Conservation (phyloP, 2,329 filamentous ascomycete species). For the Pestalotiopsis sp. region DNA sequence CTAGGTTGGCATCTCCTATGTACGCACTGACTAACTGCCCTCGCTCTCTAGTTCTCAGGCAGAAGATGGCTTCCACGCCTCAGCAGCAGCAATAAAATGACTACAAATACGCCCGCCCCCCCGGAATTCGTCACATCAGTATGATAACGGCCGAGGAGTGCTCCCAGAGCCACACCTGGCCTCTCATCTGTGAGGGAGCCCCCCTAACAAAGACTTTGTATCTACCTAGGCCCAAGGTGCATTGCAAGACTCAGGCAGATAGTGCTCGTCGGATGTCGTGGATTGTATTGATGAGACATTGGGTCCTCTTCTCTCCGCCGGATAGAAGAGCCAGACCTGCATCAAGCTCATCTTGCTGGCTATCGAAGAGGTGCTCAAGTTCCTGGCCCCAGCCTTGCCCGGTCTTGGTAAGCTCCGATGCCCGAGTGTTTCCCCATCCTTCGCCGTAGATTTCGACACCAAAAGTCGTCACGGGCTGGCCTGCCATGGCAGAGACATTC, state of each 20-base stretch:
- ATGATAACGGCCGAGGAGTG: neutral
- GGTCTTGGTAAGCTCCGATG: constrained; percentile 2
- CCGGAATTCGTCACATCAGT: neutral
- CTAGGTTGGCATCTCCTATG: neutral
- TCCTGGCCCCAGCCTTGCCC: constrained; percentile 25
- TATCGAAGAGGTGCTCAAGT: constrained; percentile 22
- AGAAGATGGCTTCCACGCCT: constrained; percentile 38
- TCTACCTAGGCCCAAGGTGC: neutral
- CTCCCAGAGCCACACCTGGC: neutral
- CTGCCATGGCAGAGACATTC: constrained; percentile 19
- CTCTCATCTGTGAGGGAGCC: neutral
- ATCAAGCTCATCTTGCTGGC: neutral
- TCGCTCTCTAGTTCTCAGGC: constrained; percentile 37
- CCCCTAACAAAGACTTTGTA: neutral
- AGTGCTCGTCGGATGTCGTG: constrained; percentile 12
- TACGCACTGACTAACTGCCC: constrained; percentile 12
- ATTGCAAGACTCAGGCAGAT: neutral
- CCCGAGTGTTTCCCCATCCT: constrained; percentile 29
- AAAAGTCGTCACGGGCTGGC: constrained; percentile 22
- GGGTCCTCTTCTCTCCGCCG: constrained; percentile 3
- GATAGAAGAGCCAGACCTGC: neutral
- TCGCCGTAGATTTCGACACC: constrained; percentile 28
- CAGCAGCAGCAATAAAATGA: constrained; percentile 11
- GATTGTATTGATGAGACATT: constrained; percentile 12
- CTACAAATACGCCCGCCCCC: neutral